A percentile compares a stretch with the other conserved stretches of the same genome.
These are phyloP conservation scores for Coprinopsis sp. DNA, from an alignment of 768 basidiomycete species.

Conservation along the genomic window DNA sequence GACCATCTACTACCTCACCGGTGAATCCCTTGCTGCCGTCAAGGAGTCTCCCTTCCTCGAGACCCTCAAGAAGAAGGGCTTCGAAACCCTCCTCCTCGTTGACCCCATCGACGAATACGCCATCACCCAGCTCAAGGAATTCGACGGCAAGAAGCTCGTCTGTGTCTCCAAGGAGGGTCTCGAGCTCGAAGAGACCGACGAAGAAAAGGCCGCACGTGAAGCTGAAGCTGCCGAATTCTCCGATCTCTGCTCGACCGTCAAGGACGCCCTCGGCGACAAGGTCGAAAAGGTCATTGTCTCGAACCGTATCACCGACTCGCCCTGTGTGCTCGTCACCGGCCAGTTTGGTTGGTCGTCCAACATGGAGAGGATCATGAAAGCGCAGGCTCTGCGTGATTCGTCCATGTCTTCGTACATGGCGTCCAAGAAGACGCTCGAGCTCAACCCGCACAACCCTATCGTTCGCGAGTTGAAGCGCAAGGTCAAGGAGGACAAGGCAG, in stretches of 20 bases:
- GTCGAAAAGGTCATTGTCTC: slow-evolving; percentile 99
- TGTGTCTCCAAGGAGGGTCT: slow-evolving; percentile 99
- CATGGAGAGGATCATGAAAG: slow-evolving; percentile 99
- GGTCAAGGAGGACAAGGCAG: slow-evolving; percentile 94
- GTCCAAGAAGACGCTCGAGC: slow-evolving; percentile 95
- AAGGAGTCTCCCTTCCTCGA: slow-evolving; percentile 98
- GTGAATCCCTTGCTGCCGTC: slow-evolving; percentile 88
- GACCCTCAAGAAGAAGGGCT: slow-evolving; percentile 99
- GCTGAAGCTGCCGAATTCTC: slow-evolving; percentile 76
- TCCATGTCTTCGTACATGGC: slow-evolving; percentile 99
- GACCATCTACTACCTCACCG: slow-evolving; percentile 98
- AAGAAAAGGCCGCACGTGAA: slow-evolving; percentile 91
- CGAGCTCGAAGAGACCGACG: slow-evolving; percentile 98
- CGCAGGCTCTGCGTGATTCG: slow-evolving; percentile 92
- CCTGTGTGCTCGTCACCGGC: slow-evolving; percentile 95
- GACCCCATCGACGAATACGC: slow-evolving; percentile 99
- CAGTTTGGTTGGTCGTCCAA: slow-evolving; percentile 99
- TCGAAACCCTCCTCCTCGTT: slow-evolving; percentile 94
- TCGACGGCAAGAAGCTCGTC: slow-evolving; percentile 94
- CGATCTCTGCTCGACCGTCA: slow-evolving; percentile 90
- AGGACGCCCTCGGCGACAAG: slow-evolving; percentile 98
- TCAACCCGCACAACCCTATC: slow-evolving; percentile 89
- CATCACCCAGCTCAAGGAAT: slow-evolving; percentile 98
- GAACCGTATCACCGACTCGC: slow-evolving; percentile 96
- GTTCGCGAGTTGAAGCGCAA: slow-evolving; percentile 95